Conservation (phyloP, 2,329 filamentous ascomycete genomes). For the Proliferodiscus dingleyae region DNA sequence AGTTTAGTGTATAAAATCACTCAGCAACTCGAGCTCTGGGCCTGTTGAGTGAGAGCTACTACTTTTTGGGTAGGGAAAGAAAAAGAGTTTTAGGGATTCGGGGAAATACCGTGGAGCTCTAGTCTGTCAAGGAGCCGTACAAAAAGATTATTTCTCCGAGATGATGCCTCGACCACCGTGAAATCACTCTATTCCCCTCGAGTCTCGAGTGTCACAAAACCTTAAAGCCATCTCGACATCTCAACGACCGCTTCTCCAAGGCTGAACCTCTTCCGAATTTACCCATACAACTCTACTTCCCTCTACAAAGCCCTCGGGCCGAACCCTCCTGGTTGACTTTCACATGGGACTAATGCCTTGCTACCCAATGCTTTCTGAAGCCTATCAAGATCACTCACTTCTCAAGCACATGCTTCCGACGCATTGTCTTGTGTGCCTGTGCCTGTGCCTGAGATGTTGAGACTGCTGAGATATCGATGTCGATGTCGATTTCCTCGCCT, state of each 20-base stretch:
- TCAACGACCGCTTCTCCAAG: constrained; percentile 2
- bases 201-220: background rate
- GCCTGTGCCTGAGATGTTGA: background rate
- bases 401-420: constrained; percentile 2
- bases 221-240: background rate
- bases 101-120: background rate
- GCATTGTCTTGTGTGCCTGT: background rate
- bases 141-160: too few species aligned
- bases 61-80: too few species aligned
- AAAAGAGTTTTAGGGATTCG: too few species aligned
- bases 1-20: too few species aligned
- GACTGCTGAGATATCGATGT: too few species aligned
- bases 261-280: constrained; percentile 4
- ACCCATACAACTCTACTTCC: background rate
- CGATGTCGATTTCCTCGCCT: too few species aligned
- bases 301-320: constrained; percentile 3
- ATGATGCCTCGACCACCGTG: too few species aligned
- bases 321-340: constrained; percentile 5
- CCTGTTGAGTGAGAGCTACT: too few species aligned
- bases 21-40: too few species aligned
- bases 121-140: background rate
- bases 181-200: background rate
- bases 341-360: constrained; percentile 3
- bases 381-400: background rate
- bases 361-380: constrained; percentile 1